Evolutionary conservation across 169 alveolate species (phyloP).

Genomic region (Cryptosporidium bovis): DNA sequence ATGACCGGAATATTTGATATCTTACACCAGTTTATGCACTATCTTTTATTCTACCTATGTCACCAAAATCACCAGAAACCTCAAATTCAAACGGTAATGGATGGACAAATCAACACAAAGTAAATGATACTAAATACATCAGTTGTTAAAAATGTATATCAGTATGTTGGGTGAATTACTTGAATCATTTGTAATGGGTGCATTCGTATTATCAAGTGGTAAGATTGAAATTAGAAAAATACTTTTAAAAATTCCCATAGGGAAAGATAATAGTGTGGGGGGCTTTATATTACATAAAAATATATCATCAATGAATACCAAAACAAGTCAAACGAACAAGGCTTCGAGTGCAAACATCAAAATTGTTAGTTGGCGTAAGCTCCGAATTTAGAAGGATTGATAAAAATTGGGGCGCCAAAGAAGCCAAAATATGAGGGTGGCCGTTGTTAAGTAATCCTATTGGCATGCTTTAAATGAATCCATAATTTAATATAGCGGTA

Average conservation of each 20-base stretch:
- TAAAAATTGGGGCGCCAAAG: background rate
- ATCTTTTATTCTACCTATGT: too few species aligned
- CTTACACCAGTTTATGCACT: too few species aligned
- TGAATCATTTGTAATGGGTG: background rate
- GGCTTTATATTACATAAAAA: conserved; percentile 5
- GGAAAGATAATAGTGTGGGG: conserved; percentile 8
- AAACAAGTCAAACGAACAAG: background rate
- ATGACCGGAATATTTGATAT: background rate
- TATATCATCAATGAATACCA: conserved; percentile 8
- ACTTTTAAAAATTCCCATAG: conserved; percentile 28
- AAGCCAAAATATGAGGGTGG: background rate
- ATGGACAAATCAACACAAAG: conserved; percentile 27
- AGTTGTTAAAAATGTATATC: conserved; percentile 10
- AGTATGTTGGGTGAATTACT: background rate
- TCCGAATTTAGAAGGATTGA: too few species aligned
- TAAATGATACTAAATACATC: conserved; percentile 11
- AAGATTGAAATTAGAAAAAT: conserved; percentile 27
- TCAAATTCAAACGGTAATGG: conserved; percentile 57
- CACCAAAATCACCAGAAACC: conserved; percentile 39
- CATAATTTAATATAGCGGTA: background rate
- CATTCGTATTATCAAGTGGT: conserved; percentile 27
- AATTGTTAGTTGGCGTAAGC: too few species aligned
- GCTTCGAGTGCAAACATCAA: background rate
- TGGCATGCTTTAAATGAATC: too few species aligned
- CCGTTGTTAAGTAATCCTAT: too few species aligned